Base-by-base conservation (phyloP, 2,329 filamentous ascomycete species). In the Trichophaea hybrida region DNA sequence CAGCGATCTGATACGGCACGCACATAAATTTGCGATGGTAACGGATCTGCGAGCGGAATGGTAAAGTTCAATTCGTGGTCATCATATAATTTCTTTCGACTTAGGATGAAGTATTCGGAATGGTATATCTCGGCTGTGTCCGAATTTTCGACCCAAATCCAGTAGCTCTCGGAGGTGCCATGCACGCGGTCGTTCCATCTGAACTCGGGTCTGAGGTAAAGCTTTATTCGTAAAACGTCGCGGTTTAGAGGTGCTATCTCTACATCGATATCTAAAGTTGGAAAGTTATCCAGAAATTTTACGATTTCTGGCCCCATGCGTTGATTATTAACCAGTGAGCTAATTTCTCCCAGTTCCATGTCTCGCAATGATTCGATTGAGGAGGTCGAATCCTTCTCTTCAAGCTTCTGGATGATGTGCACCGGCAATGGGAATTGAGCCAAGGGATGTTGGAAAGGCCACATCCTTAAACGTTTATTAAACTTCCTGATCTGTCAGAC, bases 61-160 rank as follows among this genome's bases (percentile, higher is more conserved):
- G 93, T 97, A 69, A 98, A 98, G 73, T 93, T 95, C 52, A 98
- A 80, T 73, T 98, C 93, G 68, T 98, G 93, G n/a, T 93, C 87
- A 70, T 97, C 90, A 66, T 94, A 82, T 1, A 98, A 77, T 76
- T 95, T 96, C 72, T 82, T 87, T 64, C 89, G 80, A 63, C 83
- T 94, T 5, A 98, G 78, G 59, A 98, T 93, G 73, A 98, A 97
- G 73, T 85, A 96, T 71, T 98, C 93, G 65, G 97, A 88, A 68
- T 98, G 93, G 69, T 95, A 97, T 44, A 98, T 97, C 72, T 97
- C 90, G 0, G 88, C 90, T 0, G 90, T 96, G 68, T 97, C 93
- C 0, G 91, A 96, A 70, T 97, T 95, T 72, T 98, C 93, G 2
- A 98, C 91, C 94, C 93, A 98, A 60, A 98, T 85, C 80, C 94